These are phyloP conservation scores for Begonia peltatifolia DNA, from an alignment of 306 rosid genomes.

Conservation along the genomic window DNA sequence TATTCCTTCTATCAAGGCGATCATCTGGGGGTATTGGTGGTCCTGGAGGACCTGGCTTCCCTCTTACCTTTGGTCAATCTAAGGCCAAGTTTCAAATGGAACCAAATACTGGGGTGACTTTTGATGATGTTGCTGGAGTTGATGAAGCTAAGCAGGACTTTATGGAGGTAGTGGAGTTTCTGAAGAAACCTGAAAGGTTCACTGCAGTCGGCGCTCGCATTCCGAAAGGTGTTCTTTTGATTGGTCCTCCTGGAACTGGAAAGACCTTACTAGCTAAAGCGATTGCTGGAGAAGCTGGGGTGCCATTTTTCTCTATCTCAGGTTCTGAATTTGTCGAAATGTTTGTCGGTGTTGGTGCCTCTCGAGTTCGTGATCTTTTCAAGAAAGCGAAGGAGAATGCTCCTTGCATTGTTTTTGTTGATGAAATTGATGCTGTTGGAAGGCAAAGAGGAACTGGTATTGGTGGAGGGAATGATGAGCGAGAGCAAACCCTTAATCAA, in stretches of 20 bases:
- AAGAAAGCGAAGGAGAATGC: conserved; percentile 56
- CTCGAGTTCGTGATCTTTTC: conserved; percentile 69
- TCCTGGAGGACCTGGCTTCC: conserved; percentile 58
- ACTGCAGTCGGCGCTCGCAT: conserved; percentile 58
- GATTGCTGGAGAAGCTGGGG: conserved; percentile 86
- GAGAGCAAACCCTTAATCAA: conserved; percentile 72
- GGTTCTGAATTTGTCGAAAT: conserved; percentile 82
- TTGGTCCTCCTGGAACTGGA: conserved; percentile 76
- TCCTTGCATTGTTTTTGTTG: conserved; percentile 68
- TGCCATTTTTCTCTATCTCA: conserved; percentile 67
- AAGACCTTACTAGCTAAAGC: conserved; percentile 74
- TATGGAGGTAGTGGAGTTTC: conserved; percentile 63
- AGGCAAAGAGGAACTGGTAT: conserved; percentile 82
- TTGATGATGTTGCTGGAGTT: conserved; percentile 70
- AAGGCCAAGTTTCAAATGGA: conserved; percentile 75
- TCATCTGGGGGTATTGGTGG: conserved; percentile 28
- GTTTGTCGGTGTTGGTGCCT: conserved; percentile 81
- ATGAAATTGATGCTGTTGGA: conserved; percentile 76
- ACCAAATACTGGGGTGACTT: conserved; percentile 73
- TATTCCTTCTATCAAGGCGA: conserved; percentile 22
- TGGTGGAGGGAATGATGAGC: conserved; percentile 77
- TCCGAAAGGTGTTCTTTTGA: conserved; percentile 59
- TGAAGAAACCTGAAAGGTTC: conserved; percentile 71
- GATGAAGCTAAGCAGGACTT: conserved; percentile 89
- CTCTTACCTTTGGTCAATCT: conserved; percentile 76